phyloP scores from a whole-genome alignment of 2,329 filamentous ascomycete species.

The Elsinoe necatrix region DNA sequence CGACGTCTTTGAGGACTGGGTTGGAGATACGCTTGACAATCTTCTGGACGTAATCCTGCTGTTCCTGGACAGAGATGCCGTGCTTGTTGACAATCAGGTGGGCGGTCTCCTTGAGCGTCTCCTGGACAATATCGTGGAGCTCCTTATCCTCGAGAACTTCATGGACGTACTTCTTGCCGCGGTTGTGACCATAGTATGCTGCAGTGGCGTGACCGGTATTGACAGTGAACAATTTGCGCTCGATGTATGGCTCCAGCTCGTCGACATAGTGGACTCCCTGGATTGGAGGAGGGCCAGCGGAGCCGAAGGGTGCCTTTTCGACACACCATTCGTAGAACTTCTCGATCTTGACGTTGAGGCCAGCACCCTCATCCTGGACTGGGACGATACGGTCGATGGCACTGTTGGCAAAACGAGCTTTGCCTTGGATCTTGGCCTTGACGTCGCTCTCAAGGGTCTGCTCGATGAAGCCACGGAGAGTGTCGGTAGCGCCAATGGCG shows the following conservation, averaged over 20 bases:
- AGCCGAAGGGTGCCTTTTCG: constrained; percentile 74
- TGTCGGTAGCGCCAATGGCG: constrained; percentile 87
- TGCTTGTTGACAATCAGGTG: constrained; percentile 81
- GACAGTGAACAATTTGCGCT: constrained; percentile 98
- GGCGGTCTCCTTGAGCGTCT: constrained; percentile 77
- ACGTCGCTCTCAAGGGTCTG: constrained; percentile 62
- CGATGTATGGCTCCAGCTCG: constrained; percentile 87
- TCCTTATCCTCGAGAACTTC: constrained; percentile 74
- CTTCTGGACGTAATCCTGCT: constrained; percentile 79
- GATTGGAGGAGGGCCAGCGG: constrained; percentile 62
- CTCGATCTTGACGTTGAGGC: constrained; percentile 89
- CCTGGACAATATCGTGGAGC: constrained; percentile 71
- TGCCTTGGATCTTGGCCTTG: constrained; percentile 58
- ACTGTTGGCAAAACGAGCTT: constrained; percentile 90
- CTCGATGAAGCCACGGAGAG: constrained; percentile 66
- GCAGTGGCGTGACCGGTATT: constrained; percentile 96
- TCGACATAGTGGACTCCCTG: constrained; percentile 89
- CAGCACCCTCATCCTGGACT: constrained; percentile 69
- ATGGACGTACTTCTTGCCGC: constrained; percentile 78
- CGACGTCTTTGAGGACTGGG: constrained; percentile 81
- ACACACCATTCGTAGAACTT: constrained; percentile 99
- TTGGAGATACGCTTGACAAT: constrained; percentile 92
- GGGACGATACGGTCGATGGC: constrained; percentile 98
- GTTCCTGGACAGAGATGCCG: constrained; percentile 63
- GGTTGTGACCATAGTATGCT: constrained; percentile 87